Evolutionary conservation across 805 yeast genomes (phyloP).

Genomic region (Candida ipomoeae): DNA sequence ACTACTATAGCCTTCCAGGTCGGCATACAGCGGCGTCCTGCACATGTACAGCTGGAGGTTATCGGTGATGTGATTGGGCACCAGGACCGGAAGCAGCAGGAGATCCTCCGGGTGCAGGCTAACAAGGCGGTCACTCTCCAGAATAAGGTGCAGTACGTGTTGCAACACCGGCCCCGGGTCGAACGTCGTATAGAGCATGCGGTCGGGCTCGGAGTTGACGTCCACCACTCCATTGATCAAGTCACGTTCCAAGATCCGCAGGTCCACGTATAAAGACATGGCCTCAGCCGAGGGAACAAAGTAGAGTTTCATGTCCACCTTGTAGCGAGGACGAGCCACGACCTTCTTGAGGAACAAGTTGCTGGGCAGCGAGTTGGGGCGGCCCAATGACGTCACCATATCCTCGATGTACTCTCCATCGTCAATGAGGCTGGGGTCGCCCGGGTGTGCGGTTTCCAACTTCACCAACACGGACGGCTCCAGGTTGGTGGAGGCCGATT

Average conservation of each 20-base stretch:
- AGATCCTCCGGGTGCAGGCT: background rate
- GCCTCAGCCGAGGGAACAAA: conserved; percentile 41
- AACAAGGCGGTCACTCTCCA: conserved; percentile 6
- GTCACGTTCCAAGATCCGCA: conserved; percentile 49
- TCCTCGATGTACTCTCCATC: conserved; percentile 42
- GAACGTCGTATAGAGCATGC: conserved; percentile 18
- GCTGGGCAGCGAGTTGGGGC: conserved; percentile 40
- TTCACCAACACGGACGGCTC: conserved; percentile 52
- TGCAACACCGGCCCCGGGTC: conserved; percentile 11
- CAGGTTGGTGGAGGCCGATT: conserved; percentile 50
- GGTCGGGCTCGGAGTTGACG: conserved; percentile 18
- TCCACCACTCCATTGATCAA: conserved; percentile 47
- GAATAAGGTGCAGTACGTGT: conserved; percentile 8
- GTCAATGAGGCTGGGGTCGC: conserved; percentile 47
- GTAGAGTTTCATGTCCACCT: conserved; percentile 60
- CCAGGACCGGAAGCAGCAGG: conserved; percentile 4
- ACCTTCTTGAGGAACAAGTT: conserved; percentile 52
- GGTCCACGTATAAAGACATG: conserved; percentile 43
- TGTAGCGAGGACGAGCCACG: conserved; percentile 60
- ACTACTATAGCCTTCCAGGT: conserved; percentile 1
- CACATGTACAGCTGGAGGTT: conserved; percentile 11
- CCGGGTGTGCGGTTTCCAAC: conserved; percentile 53
- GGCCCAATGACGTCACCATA: conserved; percentile 37
- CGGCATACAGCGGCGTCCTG: conserved; percentile 2
- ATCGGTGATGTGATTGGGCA: conserved; percentile 16